phyloP scores from a whole-genome alignment of 768 basidiomycete species.

The Cyclocybe cylindracea region DNA sequence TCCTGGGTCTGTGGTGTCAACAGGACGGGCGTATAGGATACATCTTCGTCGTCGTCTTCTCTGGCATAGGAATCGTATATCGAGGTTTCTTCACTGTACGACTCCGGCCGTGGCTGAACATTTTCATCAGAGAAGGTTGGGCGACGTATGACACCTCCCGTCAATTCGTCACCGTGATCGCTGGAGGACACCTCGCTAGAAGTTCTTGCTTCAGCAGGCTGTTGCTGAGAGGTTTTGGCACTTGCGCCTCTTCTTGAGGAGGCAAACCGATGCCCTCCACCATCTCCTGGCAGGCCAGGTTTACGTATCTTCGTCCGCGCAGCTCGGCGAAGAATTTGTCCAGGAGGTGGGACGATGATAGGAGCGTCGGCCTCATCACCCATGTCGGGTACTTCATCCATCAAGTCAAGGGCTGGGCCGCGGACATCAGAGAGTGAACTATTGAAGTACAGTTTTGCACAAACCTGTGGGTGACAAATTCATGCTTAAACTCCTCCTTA shows the following conservation, averaged over 20 bases:
- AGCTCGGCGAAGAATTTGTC: slow-evolving; percentile 86
- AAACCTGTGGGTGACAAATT: slow-evolving; percentile 84
- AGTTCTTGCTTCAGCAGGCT: slow-evolving; percentile 47
- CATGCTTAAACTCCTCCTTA: slow-evolving; percentile 86
- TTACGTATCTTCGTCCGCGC: slow-evolving; percentile 97
- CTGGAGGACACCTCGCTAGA: slow-evolving; percentile 75
- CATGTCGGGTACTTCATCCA: slow-evolving; percentile 67
- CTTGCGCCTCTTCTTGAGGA: slow-evolving; percentile 41
- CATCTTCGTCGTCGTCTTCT: slow-evolving; percentile 53
- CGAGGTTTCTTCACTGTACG: slow-evolving; percentile 77
- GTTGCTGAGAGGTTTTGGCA: slow-evolving; percentile 20
- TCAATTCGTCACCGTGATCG: slow-evolving; percentile 61
- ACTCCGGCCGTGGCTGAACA: slow-evolving; percentile 55
- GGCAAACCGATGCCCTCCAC: slow-evolving; percentile 82
- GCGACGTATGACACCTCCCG: slow-evolving; percentile 30
- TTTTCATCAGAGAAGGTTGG: slow-evolving; percentile 52
- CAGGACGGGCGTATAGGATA: slow-evolving; percentile 22
- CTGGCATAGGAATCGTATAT: slow-evolving; percentile 84
- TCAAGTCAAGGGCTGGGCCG: slow-evolving; percentile 58
- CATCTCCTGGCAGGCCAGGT: slow-evolving; percentile 70
- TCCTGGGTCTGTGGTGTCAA: slow-evolving; percentile 16
- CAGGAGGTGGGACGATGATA: slow-evolving; percentile 86
- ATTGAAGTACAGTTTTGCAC: slow-evolving; percentile 29
- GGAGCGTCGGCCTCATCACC: slow-evolving; percentile 88
- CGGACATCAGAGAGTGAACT: slow-evolving; percentile 15